Evolutionary conservation across 169 alveolate species (phyloP).

Genomic region (Eimeria praecox): DNA sequence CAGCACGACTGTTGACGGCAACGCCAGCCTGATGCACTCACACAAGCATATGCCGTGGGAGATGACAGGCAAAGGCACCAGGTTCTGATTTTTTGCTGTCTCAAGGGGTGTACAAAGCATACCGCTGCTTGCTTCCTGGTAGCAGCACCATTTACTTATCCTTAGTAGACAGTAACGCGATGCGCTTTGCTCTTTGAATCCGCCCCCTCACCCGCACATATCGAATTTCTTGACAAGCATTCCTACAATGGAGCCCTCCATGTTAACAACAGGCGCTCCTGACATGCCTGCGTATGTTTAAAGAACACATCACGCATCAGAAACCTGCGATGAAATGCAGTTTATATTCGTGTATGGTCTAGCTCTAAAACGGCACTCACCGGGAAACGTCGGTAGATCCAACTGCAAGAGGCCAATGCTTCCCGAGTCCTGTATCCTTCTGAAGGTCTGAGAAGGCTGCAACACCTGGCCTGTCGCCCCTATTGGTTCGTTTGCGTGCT

Average conservation of each 20-base stretch:
- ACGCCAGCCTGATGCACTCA: conserved; percentile 38
- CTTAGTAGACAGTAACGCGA: not conserved
- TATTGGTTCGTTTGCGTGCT: conserved; percentile 64
- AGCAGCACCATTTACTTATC: not conserved
- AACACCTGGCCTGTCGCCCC: conserved; percentile 67
- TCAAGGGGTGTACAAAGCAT: not conserved
- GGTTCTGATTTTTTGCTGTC: not conserved
- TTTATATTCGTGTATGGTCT: not conserved
- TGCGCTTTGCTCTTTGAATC: not conserved
- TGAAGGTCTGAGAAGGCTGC: conserved; percentile 60
- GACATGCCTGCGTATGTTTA: conserved; percentile 70
- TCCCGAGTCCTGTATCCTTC: not conserved
- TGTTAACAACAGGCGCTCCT: conserved; percentile 70
- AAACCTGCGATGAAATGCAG: not conserved
- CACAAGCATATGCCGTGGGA: not conserved
- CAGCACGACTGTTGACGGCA: conserved; percentile 20
- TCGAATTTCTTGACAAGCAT: conserved; percentile 80
- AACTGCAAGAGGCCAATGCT: not conserved
- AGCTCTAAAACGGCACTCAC: not conserved
- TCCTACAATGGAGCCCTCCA: conserved; percentile 76
- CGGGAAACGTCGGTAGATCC: conserved; percentile 38
- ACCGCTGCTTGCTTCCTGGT: not conserved
- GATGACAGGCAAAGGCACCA: not conserved
- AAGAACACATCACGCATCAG: not conserved
- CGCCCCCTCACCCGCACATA: conserved; percentile 67